Base-by-base conservation (phyloP, 2,329 filamentous ascomycete species). In the Fusarium falciforme region DNA sequence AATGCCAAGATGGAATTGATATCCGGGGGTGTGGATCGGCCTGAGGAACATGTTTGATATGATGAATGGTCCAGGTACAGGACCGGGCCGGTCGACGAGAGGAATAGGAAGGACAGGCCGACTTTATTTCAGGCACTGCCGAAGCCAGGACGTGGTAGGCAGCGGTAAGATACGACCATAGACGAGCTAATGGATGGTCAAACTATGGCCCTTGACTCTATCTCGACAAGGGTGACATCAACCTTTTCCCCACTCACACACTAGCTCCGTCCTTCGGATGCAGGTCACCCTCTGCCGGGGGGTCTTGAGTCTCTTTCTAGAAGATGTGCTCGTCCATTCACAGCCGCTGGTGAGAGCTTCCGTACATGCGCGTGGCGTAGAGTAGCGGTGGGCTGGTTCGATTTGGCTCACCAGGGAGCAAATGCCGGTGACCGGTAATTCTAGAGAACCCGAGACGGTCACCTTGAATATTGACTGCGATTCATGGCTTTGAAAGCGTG, bases 1-100 rank as follows among this genome's bases (percentile, higher is more conserved):
- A 54, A 25, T 36, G 67, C 73, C 65, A 67, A 73, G 71, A 57
- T 63, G 68, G 69, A 66, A 68, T 27, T 38, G 52, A 54, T 66
- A 72, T 70, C 72, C 60, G 61, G 65, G 61, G 57, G 61, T 66
- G 75, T 68, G 63, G 65, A 55, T 60, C 9, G 47, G 27, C n/a
- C 14, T 33, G 31, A 59, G n/a, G 62, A 64, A 67, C 69, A 64
- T 38, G 35, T 42, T 57, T 22, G 44, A 54, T 62, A 66, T 68
- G 33, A 31, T 31, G 29, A 33, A 33, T 52, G 42, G 42, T 52
- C 29, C 20, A 47, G 59, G 63, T 55, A 67, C 47, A 35, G 17
- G 61, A 72, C 76, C 76, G 75, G 76, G 61, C 76, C 76, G 76
- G 76, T 74, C 57, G 10, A 49, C 27, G 40, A 52, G 52, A 61